phyloP scores from a whole-genome alignment of 1,284 basidiomycete species.

The Coniophora puteana region DNA sequence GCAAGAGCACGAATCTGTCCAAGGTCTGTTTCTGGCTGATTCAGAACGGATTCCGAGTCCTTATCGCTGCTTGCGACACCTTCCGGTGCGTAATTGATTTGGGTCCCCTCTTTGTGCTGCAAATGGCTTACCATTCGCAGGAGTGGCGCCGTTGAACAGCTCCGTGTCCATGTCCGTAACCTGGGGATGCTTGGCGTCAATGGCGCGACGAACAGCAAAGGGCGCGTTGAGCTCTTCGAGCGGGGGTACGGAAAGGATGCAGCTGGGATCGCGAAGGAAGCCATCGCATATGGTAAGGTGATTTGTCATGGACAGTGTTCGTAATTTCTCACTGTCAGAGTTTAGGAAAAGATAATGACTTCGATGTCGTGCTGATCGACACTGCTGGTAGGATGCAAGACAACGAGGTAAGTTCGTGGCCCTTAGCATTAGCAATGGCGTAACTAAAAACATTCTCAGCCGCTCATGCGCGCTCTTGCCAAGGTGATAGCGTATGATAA shows the following conservation, averaged over 20 bases:
- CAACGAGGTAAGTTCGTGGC: slow-evolving; percentile 72
- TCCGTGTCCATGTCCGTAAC: slow-evolving; percentile 95
- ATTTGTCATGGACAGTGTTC: neutral
- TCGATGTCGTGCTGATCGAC: slow-evolving; percentile 94
- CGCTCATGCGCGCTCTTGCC: slow-evolving; percentile 96
- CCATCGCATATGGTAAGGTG: slow-evolving; percentile 77
- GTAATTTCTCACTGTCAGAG: slow-evolving; percentile 7
- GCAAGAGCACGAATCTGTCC: slow-evolving; percentile 96
- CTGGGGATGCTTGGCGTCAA: slow-evolving; percentile 83
- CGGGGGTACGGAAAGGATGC: slow-evolving; percentile 98
- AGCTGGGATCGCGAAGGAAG: slow-evolving; percentile 95
- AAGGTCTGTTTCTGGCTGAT: slow-evolving; percentile 99
- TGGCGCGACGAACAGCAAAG: slow-evolving; percentile 63
- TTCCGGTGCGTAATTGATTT: slow-evolving; percentile 61
- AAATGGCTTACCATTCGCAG: slow-evolving; percentile 30
- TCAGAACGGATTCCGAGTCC: slow-evolving; percentile 89
- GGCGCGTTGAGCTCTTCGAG: slow-evolving; percentile 90
- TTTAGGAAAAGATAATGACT: slow-evolving; percentile 78
- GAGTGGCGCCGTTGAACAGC: slow-evolving; percentile 96
- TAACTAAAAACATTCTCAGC: slow-evolving; percentile 38
- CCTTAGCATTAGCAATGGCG: neutral
- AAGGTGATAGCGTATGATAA: slow-evolving; percentile 50
- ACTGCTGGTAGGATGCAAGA: slow-evolving; percentile 99
- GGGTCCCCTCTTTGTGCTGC: neutral
- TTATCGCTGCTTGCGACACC: slow-evolving; percentile 98